Evolutionary conservation across 2,329 filamentous ascomycete genomes (phyloP).

Genomic region (Laburnicola sp.): DNA sequence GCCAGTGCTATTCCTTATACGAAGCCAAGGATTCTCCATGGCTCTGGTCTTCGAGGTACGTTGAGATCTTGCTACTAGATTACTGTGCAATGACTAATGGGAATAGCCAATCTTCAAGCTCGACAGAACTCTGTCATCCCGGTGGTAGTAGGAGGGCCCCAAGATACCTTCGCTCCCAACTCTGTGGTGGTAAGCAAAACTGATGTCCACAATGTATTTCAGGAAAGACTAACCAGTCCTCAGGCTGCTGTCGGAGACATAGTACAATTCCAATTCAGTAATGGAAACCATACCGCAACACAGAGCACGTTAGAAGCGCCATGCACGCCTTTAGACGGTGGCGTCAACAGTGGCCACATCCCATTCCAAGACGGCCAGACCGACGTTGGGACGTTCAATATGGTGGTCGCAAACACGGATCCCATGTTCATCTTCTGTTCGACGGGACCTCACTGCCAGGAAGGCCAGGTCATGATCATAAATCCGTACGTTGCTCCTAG

Average conservation of each 20-base stretch:
- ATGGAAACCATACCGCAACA: conserved; percentile 40
- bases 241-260: conserved; percentile 32
- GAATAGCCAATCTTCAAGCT: conserved; percentile 24
- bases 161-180: conserved; percentile 37
- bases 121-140: conserved; percentile 31
- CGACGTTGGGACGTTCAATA: conserved; percentile 38
- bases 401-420: conserved; percentile 32
- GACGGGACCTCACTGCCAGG: conserved; percentile 36
- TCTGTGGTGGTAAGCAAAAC: conserved; percentile 17
- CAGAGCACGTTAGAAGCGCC: conserved; percentile 30
- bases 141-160: conserved; percentile 36
- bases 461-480: conserved; percentile 35
- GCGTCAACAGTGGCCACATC: conserved; percentile 36
- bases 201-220: too few species aligned
- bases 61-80: not conserved
- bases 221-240: not conserved
- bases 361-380: conserved; percentile 34
- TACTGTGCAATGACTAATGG: not conserved
- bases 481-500: conserved; percentile 20
- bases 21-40: conserved; percentile 12
- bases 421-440: conserved; percentile 39
- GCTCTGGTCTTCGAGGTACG: conserved; percentile 5
- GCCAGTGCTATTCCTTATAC: conserved; percentile 23
- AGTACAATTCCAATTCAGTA: conserved; percentile 37
- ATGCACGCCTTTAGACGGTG: conserved; percentile 33